Evolutionary conservation across 2,329 filamentous ascomycete species (phyloP).

Genomic region (Cladosporium sp.): DNA sequence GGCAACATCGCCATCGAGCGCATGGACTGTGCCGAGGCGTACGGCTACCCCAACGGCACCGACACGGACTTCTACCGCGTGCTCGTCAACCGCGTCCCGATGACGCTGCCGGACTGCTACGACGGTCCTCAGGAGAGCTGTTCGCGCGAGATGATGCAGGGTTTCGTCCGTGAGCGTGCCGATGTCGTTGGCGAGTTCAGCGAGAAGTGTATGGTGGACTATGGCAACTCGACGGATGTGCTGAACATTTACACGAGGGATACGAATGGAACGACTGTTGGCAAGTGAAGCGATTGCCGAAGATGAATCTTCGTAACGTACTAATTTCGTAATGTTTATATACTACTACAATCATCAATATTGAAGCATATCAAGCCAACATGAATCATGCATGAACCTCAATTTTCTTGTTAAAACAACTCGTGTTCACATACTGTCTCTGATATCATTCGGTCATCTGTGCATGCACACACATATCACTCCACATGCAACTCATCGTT

Average conservation of each 20-base stretch:
- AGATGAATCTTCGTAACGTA: too few species aligned
- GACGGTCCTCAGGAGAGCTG: conserved; percentile 52
- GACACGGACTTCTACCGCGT: conserved; percentile 45
- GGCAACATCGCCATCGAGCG: conserved; percentile 64
- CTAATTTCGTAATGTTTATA: too few species aligned
- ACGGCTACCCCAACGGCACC: conserved; percentile 44
- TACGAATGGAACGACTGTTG: conserved; percentile 15
- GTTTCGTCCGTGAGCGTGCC: conserved; percentile 41
- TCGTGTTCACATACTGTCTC: too few species aligned
- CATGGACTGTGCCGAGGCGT: conserved; percentile 55
- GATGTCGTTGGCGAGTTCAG: conserved; percentile 42
- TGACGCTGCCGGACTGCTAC: conserved; percentile 45
- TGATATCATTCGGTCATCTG: too few species aligned
- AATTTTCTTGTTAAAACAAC: too few species aligned
- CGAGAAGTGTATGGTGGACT: conserved; percentile 39
- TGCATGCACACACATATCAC: too few species aligned
- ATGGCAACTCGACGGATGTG: conserved; percentile 41
- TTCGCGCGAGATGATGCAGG: conserved; percentile 38
- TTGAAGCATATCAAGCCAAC: too few species aligned
- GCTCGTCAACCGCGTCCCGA: conserved; percentile 48
- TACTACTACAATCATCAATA: too few species aligned
- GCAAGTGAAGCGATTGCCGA: too few species aligned
- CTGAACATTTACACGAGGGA: conserved; percentile 25
- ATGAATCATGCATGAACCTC: too few species aligned
- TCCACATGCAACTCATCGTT: conserved; percentile 9